These are phyloP conservation scores for Saturnispora galanensis DNA, from an alignment of 805 yeast species.

Conservation along the genomic window DNA sequence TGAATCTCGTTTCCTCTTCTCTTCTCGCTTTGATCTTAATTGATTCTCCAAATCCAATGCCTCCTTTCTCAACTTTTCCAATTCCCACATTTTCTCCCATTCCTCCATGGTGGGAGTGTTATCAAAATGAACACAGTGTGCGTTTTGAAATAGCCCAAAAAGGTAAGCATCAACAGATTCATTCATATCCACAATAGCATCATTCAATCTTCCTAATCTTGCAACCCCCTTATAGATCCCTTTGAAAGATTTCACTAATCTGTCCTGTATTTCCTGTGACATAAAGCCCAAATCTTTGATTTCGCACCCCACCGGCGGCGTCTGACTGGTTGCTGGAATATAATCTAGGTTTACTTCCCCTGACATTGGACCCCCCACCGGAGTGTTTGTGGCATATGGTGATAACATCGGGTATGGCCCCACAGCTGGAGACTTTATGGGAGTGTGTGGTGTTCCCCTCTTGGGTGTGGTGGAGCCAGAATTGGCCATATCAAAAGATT, in stretches of 20 bases:
- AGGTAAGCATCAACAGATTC: slow-evolving; percentile 65
- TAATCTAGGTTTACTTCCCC: too few relatives aligned
- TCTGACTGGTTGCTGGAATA: neutral
- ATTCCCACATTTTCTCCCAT: slow-evolving; percentile 15
- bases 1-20: slow-evolving; percentile 9
- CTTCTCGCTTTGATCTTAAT: slow-evolving; percentile 10
- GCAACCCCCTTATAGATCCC: slow-evolving; percentile 46
- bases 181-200: slow-evolving; percentile 54
- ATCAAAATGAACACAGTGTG: slow-evolving; percentile 76
- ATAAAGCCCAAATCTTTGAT: slow-evolving; percentile 19
- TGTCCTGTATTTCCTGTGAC: slow-evolving; percentile 12
- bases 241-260: slow-evolving; percentile 14
- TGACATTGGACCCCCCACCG: slow-evolving; percentile 8
- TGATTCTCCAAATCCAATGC: slow-evolving; percentile 13
- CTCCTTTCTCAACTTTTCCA: slow-evolving; percentile 14
- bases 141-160: slow-evolving; percentile 74
- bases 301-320: slow-evolving; percentile 8
- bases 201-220: slow-evolving; percentile 50
- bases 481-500: neutral
- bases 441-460: slow-evolving; percentile 2
- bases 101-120: slow-evolving; percentile 20
- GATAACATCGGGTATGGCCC: slow-evolving; percentile 9
- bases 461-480: slow-evolving; percentile 1
- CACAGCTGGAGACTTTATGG: neutral
- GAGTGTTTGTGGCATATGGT: slow-evolving; percentile 12